Base-by-base conservation (phyloP, 495 filamentous ascomycete species). In the Pyrenopolyporus hunteri region DNA sequence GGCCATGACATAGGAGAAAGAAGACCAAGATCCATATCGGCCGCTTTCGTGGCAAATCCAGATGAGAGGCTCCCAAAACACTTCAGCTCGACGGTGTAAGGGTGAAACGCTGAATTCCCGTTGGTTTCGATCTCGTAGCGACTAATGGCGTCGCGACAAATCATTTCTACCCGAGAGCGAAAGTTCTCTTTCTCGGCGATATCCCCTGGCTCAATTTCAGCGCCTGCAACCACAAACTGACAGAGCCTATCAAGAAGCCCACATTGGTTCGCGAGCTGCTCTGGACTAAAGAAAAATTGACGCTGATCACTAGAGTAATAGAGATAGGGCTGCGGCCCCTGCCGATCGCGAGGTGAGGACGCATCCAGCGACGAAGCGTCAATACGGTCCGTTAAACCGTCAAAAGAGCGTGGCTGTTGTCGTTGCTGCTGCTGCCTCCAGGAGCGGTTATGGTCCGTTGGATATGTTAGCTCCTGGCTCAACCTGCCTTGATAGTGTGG, bases 21-120 rank as follows among this genome's bases (percentile, higher is more conserved):
- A 45, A 91, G 76, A 3, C 82, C 85, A 11, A 92, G 76, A 70
- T 92, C 89, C 84, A 93, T 87, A 65, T 92, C 89, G 1, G 89
- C 88, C 7, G 80, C 81, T 68, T 84, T 84, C 5, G 85, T 87
- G 4, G 88, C 89, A 69, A 91, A 91, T 0, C 88, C 89, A 7
- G 88, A 89, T 7, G 77, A 78, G 35, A 92, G 77, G 62, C 89
- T 92, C 2, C 89, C 89, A 61, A 90, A 91, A 56, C 83, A 86
- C 55, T 82, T 80, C 4, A 93, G 74, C 28, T 83, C 74, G 2
- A 92, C 82, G 31, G 75, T 74, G 8, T 68, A 57, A 6, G 80
- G 54, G 45, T 79, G 74, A 57, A 88, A 85, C 19, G 52, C 45
- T 0, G 25, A 22, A 3, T 58, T 25, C 17, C 68, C 58, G n/a